Evolutionary conservation across 2,329 filamentous ascomycete species (phyloP).

Genomic region (Pseudogymnoascus sp.): DNA sequence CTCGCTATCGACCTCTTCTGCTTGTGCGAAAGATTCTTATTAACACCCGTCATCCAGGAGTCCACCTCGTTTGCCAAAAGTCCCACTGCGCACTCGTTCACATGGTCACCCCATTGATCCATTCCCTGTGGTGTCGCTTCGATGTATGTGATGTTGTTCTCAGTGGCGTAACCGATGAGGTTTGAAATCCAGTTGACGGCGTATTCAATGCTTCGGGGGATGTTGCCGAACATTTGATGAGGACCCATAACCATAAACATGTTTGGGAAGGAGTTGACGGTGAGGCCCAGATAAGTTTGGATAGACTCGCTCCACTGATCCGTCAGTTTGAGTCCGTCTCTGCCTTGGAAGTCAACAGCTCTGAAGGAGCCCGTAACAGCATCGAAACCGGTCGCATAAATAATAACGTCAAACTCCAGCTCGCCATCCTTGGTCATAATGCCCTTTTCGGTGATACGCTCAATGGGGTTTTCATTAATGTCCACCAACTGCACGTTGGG

Average conservation of each 20-base stretch:
- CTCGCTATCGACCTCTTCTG: constrained; percentile 39
- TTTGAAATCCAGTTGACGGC: constrained; percentile 35
- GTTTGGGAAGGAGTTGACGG: constrained; percentile 24
- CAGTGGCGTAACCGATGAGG: constrained; percentile 29
- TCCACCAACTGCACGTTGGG: constrained; percentile 27
- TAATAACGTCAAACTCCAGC: constrained; percentile 29
- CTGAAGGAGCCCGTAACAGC: constrained; percentile 24
- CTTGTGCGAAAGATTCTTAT: constrained; percentile 42
- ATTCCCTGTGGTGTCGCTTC: constrained; percentile 36
- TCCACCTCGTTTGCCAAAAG: constrained; percentile 42
- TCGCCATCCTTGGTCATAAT: constrained; percentile 22
- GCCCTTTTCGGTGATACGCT: constrained; percentile 29
- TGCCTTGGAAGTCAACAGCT: constrained; percentile 20
- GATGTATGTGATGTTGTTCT: constrained; percentile 30
- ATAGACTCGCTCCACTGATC: constrained; percentile 20
- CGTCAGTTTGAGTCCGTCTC: constrained; percentile 19
- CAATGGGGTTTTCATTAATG: constrained; percentile 25
- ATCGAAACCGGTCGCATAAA: constrained; percentile 27
- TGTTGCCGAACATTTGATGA: constrained; percentile 39
- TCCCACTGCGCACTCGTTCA: constrained; percentile 38
- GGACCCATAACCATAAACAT: constrained; percentile 37
- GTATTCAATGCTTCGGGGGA: constrained; percentile 36
- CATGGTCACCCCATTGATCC: constrained; percentile 41
- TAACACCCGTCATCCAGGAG: constrained; percentile 50
- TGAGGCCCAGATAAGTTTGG: constrained; percentile 25